Base-by-base conservation (phyloP, 257 asterid genomes). In the Solanum virginianum region DNA sequence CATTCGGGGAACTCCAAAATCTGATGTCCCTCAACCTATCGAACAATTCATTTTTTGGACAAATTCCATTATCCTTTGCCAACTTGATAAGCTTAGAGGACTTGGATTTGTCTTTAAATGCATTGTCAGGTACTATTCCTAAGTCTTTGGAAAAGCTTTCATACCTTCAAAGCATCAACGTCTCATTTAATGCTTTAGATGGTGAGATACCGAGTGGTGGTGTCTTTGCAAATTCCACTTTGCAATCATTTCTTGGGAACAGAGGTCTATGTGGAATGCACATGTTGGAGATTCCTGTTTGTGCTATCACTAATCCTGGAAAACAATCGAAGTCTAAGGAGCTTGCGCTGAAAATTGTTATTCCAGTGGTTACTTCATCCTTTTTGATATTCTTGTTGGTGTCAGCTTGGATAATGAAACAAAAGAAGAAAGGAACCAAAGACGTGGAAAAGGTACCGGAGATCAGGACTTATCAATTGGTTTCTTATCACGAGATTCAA, bases 141-240 rank as follows among this genome's bases (percentile, higher is more conserved):
- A 69, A 6, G 12, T 80, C 90, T 18, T 57, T 90, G 85, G 90
- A 77, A 63, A 59, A 65, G n/a, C 88, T 88, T 20, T 43, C 6
- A 32, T 11, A 86, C 66, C 87, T 88, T 24, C 57, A 7, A 45
- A 66, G 32, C 3, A 82, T 89, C 69, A 89, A 89, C 7, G 56
- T 89, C n/a, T 86, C 89, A 8, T 66, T 84, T 32, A 89, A 89
- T 84, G 70, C 20, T 17, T 84, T 90, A 60, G 83, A 86, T 63
- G 93, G 90, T 43, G 88, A 71, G 81, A 68, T 90, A 59, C 91
- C 93, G 4, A 85, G 18, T 41, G 87, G 85, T 36, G 91, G 93
- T 20, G 82, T 84, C 32, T 90, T 90, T 65, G 70, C 89, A 3
- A 89, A 89, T 77, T 89, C 87, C 16, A 86, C 90, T n/a, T 62